A percentile compares a stretch with the other conserved stretches of the same genome.
These are phyloP conservation scores for Lichtheimia corymbifera DNA, from an alignment of 371 early-diverging fungal species.

Conservation along the genomic window DNA sequence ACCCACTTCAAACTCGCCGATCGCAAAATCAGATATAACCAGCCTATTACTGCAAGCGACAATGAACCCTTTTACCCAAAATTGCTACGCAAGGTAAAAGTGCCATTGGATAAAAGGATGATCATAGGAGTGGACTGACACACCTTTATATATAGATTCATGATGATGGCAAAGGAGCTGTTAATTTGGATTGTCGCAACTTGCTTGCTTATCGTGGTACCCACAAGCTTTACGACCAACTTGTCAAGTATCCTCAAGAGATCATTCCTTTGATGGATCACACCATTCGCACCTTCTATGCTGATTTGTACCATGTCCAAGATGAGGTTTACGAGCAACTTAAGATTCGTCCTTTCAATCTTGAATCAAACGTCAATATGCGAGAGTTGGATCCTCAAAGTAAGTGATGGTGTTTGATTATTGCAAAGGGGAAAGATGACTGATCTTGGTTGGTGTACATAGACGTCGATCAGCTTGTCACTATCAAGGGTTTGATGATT, in stretches of 20 bases:
- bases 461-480: slow-evolving; percentile 98
- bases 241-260: slow-evolving; percentile 97
- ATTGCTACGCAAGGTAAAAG: slow-evolving; percentile 41
- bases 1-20: slow-evolving; percentile 69
- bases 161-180: slow-evolving; percentile 53
- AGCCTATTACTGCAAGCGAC: slow-evolving; percentile 49
- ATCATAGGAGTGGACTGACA: not conserved
- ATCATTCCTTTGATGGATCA: slow-evolving; percentile 96
- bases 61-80: slow-evolving; percentile 71
- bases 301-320: slow-evolving; percentile 69
- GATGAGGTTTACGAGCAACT: slow-evolving; percentile 50
- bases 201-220: slow-evolving; percentile 70
- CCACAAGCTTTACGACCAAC: slow-evolving; percentile 77
- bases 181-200: slow-evolving; percentile 93
- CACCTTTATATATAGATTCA: slow-evolving; percentile 48
- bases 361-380: slow-evolving; percentile 83
- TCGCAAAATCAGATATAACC: slow-evolving; percentile 50
- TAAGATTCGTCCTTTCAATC: slow-evolving; percentile 90
- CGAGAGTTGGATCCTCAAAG: slow-evolving; percentile 92
- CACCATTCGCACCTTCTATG: slow-evolving; percentile 78
- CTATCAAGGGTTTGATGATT: slow-evolving; percentile 95
- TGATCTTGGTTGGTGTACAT: not conserved
- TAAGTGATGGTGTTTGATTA: slow-evolving; percentile 17
- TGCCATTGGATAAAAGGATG: not conserved
- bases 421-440: not conserved